Base-by-base conservation (phyloP, 2,329 filamentous ascomycete genomes). In the Aspergillus ochraceoroseus region DNA sequence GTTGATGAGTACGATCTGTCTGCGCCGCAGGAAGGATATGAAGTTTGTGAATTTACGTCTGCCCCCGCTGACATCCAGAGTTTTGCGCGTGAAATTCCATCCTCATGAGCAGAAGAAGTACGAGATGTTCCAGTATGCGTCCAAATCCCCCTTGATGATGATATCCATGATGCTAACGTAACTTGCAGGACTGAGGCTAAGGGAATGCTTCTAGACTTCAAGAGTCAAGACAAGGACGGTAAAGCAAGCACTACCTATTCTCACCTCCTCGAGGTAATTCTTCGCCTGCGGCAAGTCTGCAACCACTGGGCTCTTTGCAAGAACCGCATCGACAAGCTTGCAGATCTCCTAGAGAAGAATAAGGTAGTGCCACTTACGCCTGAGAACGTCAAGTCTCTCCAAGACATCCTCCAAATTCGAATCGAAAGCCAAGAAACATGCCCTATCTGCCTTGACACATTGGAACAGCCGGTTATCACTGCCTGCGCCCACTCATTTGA, bases 21-120 rank as follows among this genome's bases (percentile, higher is more conserved):
- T 95, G 14, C 78, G 88, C 25, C 79, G 88, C 25, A 83, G 81
- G 62, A 95, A 95, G 61, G 82, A 90, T 41, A 94, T 95, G 87
- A 75, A 75, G 4, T 94, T 94, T 56, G 77, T 95, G 37, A 86
- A 94, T 51, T 70, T 94, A 13, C 83, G 80, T 47, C 72, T 94
- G 6, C 87, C 88, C 0, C 71, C 80, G 9, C 80, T 94, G 55
- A 82, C 80, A 1, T 87, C 90, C 57, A 88, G 83, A 50, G 72
- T 92, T 4, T 82, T 92, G 54, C 77, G 78, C 6, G 79, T 94
- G 51, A 72, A 80, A 6, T 87, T 94, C 54, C 75, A 80, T 29
- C 64, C 77, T 0, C 80, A 88, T 23, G 88, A 94, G 61, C 74
- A 80, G 51, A 76, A 80, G 53, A 86, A 85, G 64, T 95, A 94